Evolutionary conservation across 148 eudicot genomes (phyloP), one percentile per base, ranked within the genome.

Genomic region (Rhododendron mucronatum): DNA sequence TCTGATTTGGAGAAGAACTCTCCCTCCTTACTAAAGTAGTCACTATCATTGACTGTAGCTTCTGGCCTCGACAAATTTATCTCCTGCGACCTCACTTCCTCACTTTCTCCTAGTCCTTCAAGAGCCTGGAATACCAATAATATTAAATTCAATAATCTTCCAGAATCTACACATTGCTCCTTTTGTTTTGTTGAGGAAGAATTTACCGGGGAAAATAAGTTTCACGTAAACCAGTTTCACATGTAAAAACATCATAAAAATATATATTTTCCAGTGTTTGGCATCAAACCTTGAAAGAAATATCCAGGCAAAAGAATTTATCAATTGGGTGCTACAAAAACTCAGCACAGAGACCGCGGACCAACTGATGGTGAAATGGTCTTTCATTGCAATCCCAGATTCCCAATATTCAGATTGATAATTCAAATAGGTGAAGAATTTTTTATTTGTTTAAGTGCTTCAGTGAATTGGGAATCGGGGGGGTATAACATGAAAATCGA

Each of bases 51-150:
- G 81, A 65, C 88, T 44, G 88, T 87, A 87, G 90, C 69, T 84
- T 90, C 91, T 71, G 87, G 90, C 86, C 92, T 88, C 82, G 92
- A 91, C 71, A 93, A 87, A 83, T 90, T 89, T 76, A 88, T 86
- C 77, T 93, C 94, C 86, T 93, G 93, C 53, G 98, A 93, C 75
- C 90, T 91, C 82, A 85, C 88, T 84, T 93, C 95, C 83, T 92
- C 92, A 88, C 93, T 91, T 71, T 91, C 98, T 83, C 95, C 98
- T 84, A 93, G 82, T 57, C 98, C 99, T 91, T 94, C 99, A 86
- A 97, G 95, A 86, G 98, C 98, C 99, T 97, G 88, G 35, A 84
- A 37, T 45, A 84, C 80, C 83, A 82, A 82, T 61, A 61, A 82
- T 23, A 48, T 1, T 28, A 86, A 65, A 33, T 50, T 87, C 80